Conservation (phyloP, 169 alveolate species). For the Toxoplasma gondii region DNA sequence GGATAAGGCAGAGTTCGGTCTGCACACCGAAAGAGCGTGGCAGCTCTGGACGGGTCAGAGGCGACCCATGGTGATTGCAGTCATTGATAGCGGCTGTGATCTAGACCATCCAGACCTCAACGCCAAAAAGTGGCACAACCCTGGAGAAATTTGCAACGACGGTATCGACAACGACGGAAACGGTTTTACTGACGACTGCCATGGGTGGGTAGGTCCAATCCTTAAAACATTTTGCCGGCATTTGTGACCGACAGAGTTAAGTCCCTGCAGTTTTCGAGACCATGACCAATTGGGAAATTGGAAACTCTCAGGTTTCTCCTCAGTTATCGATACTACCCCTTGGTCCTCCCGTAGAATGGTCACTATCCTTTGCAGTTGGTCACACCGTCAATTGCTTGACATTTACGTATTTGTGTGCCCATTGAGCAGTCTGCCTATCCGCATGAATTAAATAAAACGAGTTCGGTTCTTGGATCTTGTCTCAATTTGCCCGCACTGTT, state of each 20-base stretch:
- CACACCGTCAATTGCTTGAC: too few relatives aligned
- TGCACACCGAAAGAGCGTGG: constrained; percentile 65
- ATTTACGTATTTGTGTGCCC: too few relatives aligned
- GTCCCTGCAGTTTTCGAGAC: neutral
- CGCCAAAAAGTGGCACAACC: constrained; percentile 73
- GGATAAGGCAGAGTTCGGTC: constrained; percentile 33
- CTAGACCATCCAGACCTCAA: constrained; percentile 74
- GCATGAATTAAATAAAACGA: too few relatives aligned
- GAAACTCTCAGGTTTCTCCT: neutral
- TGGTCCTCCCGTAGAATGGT: too few relatives aligned
- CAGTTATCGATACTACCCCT: neutral
- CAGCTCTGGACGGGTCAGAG: constrained; percentile 53
- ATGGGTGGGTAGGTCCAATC: constrained; percentile 71
- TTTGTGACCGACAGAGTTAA: neutral
- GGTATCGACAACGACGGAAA: constrained; percentile 79
- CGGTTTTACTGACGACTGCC: constrained; percentile 78
- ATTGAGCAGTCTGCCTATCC: too few relatives aligned
- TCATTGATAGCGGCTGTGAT: constrained; percentile 79
- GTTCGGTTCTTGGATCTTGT: too few relatives aligned
- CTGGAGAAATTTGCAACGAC: constrained; percentile 73
- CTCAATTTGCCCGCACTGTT: too few relatives aligned
- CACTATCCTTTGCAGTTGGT: too few relatives aligned
- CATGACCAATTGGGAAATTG: neutral
- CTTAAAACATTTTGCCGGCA: neutral
- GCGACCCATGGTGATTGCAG: constrained; percentile 74